A percentile compares a stretch with the other conserved stretches of the same genome.
Conservation (phyloP, 1,139 yeast species). For the Nakaseomyces sp. region DNA sequence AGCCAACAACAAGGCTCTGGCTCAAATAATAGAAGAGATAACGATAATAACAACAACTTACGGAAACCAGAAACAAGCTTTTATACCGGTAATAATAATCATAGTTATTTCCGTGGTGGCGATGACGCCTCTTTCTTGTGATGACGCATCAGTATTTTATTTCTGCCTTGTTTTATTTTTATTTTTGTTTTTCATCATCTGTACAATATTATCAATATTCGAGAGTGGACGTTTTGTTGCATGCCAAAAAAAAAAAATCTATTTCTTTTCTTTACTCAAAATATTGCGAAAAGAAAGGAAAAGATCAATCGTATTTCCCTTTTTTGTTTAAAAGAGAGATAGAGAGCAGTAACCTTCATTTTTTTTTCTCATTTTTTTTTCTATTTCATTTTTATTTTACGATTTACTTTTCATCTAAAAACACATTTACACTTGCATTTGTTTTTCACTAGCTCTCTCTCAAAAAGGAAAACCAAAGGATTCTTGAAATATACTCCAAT, state of each 20-base stretch:
- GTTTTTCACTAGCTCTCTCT: too few relatives aligned
- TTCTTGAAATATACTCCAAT: too few relatives aligned
- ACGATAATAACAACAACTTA: constrained; percentile 11
- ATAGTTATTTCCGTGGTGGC: constrained; percentile 17
- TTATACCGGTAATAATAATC: constrained; percentile 11
- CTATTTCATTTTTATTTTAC: too few relatives aligned
- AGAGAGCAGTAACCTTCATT: too few relatives aligned
- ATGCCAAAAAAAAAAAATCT: neutral
- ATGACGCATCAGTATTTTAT: neutral
- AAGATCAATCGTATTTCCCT: too few relatives aligned
- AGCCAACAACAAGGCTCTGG: constrained; percentile 9
- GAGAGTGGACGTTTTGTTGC: neutral
- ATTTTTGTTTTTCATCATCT: neutral
- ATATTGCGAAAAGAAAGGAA: too few relatives aligned
- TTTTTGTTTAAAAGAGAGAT: too few relatives aligned
- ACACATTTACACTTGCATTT: too few relatives aligned
- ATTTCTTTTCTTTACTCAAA: too few relatives aligned
- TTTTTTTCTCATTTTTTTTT: too few relatives aligned
- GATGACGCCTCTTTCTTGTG: constrained; percentile 7
- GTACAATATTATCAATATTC: neutral
- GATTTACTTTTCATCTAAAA: too few relatives aligned
- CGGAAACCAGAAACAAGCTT: constrained; percentile 29
- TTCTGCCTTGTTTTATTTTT: neutral
- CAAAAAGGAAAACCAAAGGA: too few relatives aligned
- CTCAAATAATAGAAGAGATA: constrained; percentile 10